phyloP scores from a whole-genome alignment of 495 filamentous ascomycete species.

The Lepraria neglecta region DNA sequence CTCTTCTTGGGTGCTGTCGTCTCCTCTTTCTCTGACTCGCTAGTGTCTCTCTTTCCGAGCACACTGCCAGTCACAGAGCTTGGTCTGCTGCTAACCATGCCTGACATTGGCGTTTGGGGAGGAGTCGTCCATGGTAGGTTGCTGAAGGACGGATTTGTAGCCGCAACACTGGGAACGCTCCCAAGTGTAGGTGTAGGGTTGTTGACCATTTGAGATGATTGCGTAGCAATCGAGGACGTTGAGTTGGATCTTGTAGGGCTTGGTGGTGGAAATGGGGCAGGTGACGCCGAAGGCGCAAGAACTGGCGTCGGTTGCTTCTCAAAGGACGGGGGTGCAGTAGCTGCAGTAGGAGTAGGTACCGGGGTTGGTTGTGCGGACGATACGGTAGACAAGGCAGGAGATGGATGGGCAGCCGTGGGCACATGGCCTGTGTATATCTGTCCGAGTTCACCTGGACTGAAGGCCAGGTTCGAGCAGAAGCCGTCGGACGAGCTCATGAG shows the following conservation, averaged over 20 bases:
- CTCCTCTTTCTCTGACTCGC: conserved; percentile 57
- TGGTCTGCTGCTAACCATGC: conserved; percentile 37
- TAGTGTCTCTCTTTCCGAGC: conserved; percentile 53
- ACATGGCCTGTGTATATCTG: conserved; percentile 68
- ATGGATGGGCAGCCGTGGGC: conserved; percentile 45
- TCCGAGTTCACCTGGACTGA: conserved; percentile 80
- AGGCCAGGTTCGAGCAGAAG: conserved; percentile 89
- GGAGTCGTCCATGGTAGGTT: conserved; percentile 66
- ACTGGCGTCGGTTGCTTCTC: conserved; percentile 40
- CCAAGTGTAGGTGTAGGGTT: conserved; percentile 74
- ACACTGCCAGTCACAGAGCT: conserved; percentile 41
- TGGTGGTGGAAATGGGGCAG: conserved; percentile 42
- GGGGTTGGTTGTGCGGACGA: conserved; percentile 56
- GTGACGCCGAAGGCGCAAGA: conserved; percentile 43
- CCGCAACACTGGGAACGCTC: conserved; percentile 66
- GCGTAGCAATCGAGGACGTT: conserved; percentile 71
- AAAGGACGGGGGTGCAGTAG: conserved; percentile 52
- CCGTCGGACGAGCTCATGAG: conserved; percentile 97
- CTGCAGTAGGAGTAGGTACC: conserved; percentile 57
- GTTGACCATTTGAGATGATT: conserved; percentile 46
- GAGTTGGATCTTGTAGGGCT: conserved; percentile 82
- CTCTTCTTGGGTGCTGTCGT: conserved; percentile 58
- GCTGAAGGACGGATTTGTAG: conserved; percentile 55
- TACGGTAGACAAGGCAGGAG: conserved; percentile 34
- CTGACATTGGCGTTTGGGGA: conserved; percentile 65